Evolutionary conservation across 148 eudicot genomes (phyloP), one percentile per base, ranked within the genome.

Genomic region (Pouteria glomerata): DNA sequence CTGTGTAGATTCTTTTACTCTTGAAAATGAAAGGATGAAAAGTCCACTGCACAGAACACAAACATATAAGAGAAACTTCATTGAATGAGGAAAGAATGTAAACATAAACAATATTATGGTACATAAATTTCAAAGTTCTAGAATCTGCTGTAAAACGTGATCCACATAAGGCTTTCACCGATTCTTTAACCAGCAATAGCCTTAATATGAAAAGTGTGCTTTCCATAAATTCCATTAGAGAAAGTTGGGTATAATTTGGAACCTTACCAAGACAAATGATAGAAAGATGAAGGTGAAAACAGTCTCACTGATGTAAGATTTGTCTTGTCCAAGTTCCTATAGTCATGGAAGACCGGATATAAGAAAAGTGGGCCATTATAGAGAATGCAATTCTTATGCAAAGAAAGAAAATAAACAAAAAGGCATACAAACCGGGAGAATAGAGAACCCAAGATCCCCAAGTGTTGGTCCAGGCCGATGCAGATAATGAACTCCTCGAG

Each of bases 21-120:
- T 92, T 95, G 70, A 95, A 72, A 74, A 95, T 84, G 83, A 95
- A 95, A 65, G 99, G 99, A 84, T 92, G 93, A 77, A 95, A 91
- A 63, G 96, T 89, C 97, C 99, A 95, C 99, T 95, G 90, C 89
- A 89, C 30, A 72, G 5, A 61, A 73, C 19, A 78, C 29, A 34
- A 45, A 39, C 30, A 55, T 24, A 64, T 47, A n/a, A 76, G 73
- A 55, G 12, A 51, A 58, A 70, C 52, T 52, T 57, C 23, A 57
- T 47, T n/a, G 18, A 56, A 42, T 53, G 12, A 50, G 30, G 15
- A n/a, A 16, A 55, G 24, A 8, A 50, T 5, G 19, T 50, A 55
- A 55, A 55, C 24, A 55, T 13, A 23, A 55, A 24, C 30, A 55
- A 55, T 55, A 26, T 55, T 12, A 55, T 41, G 8, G 39, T 4